phyloP scores from a whole-genome alignment of 805 yeast species.

The Sugiyamaella americana region DNA sequence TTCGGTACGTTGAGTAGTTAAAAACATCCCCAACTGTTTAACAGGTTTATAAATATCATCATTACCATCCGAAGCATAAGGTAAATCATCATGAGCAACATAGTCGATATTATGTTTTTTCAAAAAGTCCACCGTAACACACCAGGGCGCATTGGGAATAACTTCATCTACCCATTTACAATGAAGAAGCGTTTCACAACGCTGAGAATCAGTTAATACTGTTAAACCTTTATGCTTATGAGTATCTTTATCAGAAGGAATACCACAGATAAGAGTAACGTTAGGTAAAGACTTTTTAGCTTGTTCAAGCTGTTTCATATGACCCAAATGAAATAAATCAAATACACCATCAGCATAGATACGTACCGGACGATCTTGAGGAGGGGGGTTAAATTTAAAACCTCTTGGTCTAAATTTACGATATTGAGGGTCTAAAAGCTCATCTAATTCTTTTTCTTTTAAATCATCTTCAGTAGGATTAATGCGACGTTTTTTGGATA shows the following conservation, averaged over 20 bases:
- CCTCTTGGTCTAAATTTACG: constrained; percentile 79
- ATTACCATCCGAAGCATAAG: constrained; percentile 81
- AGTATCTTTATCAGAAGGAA: constrained; percentile 85
- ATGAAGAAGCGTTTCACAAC: constrained; percentile 86
- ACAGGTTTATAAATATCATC: constrained; percentile 93
- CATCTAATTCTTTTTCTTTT: constrained; percentile 57
- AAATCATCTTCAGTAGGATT: constrained; percentile 19
- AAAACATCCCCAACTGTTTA: constrained; percentile 82
- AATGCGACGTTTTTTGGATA: neutral
- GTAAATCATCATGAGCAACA: constrained; percentile 96
- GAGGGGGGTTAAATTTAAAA: constrained; percentile 72
- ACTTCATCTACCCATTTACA: constrained; percentile 99
- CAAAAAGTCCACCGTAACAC: constrained; percentile 77
- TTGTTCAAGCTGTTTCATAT: constrained; percentile 96
- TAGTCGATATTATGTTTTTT: constrained; percentile 79
- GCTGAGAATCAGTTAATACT: constrained; percentile 78
- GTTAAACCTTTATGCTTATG: constrained; percentile 92
- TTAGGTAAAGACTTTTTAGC: constrained; percentile 88
- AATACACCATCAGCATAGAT: constrained; percentile 99
- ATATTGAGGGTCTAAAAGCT: constrained; percentile 57
- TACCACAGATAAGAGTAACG: constrained; percentile 80
- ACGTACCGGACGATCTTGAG: constrained; percentile 76
- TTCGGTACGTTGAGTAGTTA: constrained; percentile 93
- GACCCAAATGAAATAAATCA: constrained; percentile 94
- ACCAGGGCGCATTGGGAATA: constrained; percentile 92